Percentiles rank a stretch among this genome's conserved stretches.
Conservation (phyloP, 768 basidiomycete species). For the Lentinula detonsa region DNA sequence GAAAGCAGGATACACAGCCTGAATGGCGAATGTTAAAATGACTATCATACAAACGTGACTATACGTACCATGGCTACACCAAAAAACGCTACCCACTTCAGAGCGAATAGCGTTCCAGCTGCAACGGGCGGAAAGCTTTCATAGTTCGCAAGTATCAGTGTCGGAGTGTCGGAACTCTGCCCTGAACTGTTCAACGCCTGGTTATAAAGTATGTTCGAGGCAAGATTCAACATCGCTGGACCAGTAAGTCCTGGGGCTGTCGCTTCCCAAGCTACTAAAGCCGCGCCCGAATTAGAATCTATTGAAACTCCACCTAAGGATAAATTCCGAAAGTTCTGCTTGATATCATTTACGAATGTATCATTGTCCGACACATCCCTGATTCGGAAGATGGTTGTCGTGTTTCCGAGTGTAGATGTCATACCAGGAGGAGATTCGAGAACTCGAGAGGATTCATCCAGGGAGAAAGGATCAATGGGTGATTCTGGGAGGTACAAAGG, state of each 20-base stretch:
- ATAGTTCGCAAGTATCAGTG: constrained; percentile 55
- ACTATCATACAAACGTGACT: background rate
- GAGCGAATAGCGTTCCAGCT: constrained; percentile 48
- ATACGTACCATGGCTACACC: constrained; percentile 59
- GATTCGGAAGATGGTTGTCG: constrained; percentile 26
- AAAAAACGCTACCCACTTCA: constrained; percentile 76
- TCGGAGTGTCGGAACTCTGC: constrained; percentile 26
- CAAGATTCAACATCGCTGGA: constrained; percentile 59
- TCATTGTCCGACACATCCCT: constrained; percentile 46
- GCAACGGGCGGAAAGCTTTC: constrained; percentile 51
- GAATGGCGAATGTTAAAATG: background rate
- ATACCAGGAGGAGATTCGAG: constrained; percentile 53
- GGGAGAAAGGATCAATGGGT: constrained; percentile 26
- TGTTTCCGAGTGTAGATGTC: constrained; percentile 37
- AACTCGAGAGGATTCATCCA: constrained; percentile 27
- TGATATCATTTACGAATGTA: constrained; percentile 51
- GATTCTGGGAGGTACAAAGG: constrained; percentile 54
- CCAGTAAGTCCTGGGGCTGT: constrained; percentile 53
- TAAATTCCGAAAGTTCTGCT: constrained; percentile 47
- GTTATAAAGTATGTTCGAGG: constrained; percentile 61
- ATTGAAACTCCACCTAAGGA: constrained; percentile 66
- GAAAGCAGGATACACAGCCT: constrained; percentile 81
- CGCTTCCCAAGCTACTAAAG: constrained; percentile 71
- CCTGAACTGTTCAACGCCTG: constrained; percentile 50
- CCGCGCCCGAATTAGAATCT: constrained; percentile 38